phyloP scores from a whole-genome alignment of 257 asterid species.

The Forsythia suspensa region DNA sequence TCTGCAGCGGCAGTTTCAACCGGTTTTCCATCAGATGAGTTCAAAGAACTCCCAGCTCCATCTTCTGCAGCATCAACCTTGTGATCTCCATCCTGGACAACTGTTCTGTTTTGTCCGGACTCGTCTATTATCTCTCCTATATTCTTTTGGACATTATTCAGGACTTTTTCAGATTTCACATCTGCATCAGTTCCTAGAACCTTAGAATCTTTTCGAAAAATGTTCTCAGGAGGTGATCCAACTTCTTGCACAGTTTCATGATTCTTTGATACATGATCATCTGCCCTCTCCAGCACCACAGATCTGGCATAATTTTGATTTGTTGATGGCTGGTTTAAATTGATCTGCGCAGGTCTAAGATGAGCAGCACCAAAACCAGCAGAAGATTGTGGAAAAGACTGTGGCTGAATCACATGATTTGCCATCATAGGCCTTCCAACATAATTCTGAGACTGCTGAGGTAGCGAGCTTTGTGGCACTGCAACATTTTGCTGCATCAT shows the following conservation, averaged over 20 bases:
- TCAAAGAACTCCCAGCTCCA: constrained; percentile 31
- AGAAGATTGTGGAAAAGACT: constrained; percentile 37
- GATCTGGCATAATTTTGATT: constrained; percentile 40
- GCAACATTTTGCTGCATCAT: constrained; percentile 37
- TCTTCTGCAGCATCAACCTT: constrained; percentile 32
- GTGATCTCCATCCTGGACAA: constrained; percentile 26
- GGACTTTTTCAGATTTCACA: constrained; percentile 27
- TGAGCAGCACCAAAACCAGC: constrained; percentile 49
- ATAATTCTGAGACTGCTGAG: constrained; percentile 56
- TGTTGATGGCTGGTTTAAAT: constrained; percentile 36
- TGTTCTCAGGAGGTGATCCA: constrained; percentile 41
- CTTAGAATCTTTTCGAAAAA: constrained; percentile 34
- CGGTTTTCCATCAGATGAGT: constrained; percentile 41
- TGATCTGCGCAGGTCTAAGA: constrained; percentile 44
- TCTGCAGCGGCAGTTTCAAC: constrained; percentile 35
- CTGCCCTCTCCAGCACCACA: constrained; percentile 34
- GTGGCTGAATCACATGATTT: constrained; percentile 48
- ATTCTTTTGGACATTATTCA: constrained; percentile 22
- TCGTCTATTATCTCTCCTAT: constrained; percentile 22
- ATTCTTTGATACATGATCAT: constrained; percentile 23
- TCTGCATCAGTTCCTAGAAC: constrained; percentile 35
- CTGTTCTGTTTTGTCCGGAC: constrained; percentile 15
- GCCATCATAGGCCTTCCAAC: constrained; percentile 53
- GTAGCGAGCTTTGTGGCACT: constrained; percentile 34
- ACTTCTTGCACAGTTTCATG: constrained; percentile 30